These are phyloP conservation scores for Selenicereus undatus DNA, from an alignment of 148 eudicot species.

Conservation along the genomic window DNA sequence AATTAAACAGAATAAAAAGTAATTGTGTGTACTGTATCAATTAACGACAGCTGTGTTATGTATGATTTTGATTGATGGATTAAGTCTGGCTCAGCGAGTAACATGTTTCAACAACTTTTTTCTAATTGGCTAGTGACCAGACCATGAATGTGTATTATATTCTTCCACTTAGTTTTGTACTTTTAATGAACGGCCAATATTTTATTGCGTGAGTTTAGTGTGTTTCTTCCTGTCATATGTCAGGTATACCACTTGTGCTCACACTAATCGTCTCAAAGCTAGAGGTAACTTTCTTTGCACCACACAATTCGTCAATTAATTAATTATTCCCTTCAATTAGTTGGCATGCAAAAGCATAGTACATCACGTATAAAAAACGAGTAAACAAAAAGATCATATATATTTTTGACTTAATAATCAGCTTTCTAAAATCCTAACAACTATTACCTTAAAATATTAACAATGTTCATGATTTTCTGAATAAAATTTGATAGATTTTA, in stretches of 20 bases:
- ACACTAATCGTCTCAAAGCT: background rate
- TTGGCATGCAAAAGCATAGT: no score
- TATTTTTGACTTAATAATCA: no score
- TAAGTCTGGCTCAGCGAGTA: background rate
- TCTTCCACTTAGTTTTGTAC: background rate
- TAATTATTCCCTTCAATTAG: background rate
- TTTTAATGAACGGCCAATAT: background rate
- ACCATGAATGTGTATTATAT: background rate
- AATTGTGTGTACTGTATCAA: no score
- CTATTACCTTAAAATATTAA: no score
- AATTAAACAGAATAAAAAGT: no score
- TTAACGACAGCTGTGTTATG: background rate
- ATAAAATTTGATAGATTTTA: no score
- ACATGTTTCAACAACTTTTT: background rate
- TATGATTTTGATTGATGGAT: background rate
- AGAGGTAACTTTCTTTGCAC: background rate
- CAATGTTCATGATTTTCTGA: no score
- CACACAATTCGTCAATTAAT: background rate
- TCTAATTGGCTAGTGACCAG: background rate
- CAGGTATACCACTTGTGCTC: background rate
- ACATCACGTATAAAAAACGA: no score
- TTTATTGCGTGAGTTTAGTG: background rate
- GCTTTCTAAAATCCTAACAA: no score
- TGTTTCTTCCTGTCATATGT: background rate
- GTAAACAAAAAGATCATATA: no score